phyloP scores from a whole-genome alignment of 768 basidiomycete genomes.

The Tulasnella sp. region DNA sequence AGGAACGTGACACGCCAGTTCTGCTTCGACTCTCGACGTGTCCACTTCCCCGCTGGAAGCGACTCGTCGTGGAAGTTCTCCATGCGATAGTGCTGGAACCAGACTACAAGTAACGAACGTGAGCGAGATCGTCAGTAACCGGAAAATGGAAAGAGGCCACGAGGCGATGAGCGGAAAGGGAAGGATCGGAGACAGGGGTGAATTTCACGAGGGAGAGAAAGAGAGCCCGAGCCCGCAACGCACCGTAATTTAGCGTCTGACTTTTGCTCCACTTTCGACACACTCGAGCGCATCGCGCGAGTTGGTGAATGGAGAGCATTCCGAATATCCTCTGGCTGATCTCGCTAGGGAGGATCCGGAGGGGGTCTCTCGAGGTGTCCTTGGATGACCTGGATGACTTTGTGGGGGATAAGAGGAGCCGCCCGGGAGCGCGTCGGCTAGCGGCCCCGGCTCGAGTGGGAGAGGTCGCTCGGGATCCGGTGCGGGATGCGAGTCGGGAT shows the following conservation, averaged over 20 bases:
- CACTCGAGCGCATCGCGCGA: slow-evolving; percentile 69
- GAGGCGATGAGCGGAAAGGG: background rate
- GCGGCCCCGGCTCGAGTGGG: slow-evolving; percentile 29
- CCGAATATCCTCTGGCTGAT: slow-evolving; percentile 69
- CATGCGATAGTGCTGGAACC: slow-evolving; percentile 87
- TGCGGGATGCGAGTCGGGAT: slow-evolving; percentile 25
- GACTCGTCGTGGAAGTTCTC: slow-evolving; percentile 76
- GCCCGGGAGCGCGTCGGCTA: slow-evolving; percentile 38
- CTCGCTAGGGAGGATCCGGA: slow-evolving; percentile 67
- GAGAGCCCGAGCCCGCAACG: slow-evolving; percentile 20
- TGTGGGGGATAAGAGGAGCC: slow-evolving; percentile 33
- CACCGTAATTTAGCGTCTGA: slow-evolving; percentile 86
- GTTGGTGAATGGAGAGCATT: slow-evolving; percentile 45
- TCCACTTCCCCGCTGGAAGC: slow-evolving; percentile 78
- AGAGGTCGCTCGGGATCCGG: slow-evolving; percentile 30
- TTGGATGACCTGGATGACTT: slow-evolving; percentile 1
- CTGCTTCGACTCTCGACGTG: slow-evolving; percentile 86
- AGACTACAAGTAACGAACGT: slow-evolving; percentile 42
- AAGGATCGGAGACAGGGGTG: background rate
- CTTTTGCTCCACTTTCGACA: slow-evolving; percentile 81
- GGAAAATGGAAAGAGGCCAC: background rate
- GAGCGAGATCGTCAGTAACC: background rate
- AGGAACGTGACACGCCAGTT: slow-evolving; percentile 42
- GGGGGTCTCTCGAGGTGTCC: slow-evolving; percentile 38
- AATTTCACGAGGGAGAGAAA: background rate